Evolutionary conservation across 208 protist genomes (phyloP).

Genomic region (Trypanosoma melophagium): DNA sequence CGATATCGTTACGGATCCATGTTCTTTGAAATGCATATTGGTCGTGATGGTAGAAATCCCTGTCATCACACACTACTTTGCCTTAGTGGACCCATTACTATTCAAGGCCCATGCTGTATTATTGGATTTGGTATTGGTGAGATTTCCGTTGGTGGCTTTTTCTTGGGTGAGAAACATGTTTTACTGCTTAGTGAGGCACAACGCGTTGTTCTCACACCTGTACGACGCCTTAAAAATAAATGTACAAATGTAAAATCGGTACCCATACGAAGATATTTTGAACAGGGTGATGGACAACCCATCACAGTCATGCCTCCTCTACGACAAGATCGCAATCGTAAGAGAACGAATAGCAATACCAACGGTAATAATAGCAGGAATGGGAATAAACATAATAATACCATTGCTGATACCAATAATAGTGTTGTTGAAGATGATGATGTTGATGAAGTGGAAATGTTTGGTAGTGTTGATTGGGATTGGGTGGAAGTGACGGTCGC

Average conservation of each 20-base stretch:
- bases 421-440: conserved; percentile 26
- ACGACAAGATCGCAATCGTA: conserved; percentile 11
- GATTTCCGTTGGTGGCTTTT: conserved; percentile 61
- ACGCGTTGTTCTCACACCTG: conserved; percentile 54
- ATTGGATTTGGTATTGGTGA: conserved; percentile 75
- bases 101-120: conserved; percentile 75
- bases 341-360: conserved; percentile 23
- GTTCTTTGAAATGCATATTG: conserved; percentile 60
- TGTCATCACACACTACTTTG: conserved; percentile 77
- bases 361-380: conserved; percentile 15
- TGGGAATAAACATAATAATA: conserved; percentile 16
- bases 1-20: conserved; percentile 48
- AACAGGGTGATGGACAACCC: not conserved
- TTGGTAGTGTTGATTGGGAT: conserved; percentile 80
- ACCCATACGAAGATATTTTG: not conserved
- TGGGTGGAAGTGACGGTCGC: conserved; percentile 68
- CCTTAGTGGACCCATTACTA: conserved; percentile 49
- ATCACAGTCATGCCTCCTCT: not conserved
- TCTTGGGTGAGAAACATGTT: conserved; percentile 64
- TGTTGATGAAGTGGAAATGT: conserved; percentile 57
- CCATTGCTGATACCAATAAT: no score
- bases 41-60: conserved; percentile 14
- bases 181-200: conserved; percentile 51
- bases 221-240: conserved; percentile 35
- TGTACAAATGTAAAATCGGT: conserved; percentile 23